Base-by-base conservation (phyloP, 495 filamentous ascomycete species). In the Daldinia childiae region DNA sequence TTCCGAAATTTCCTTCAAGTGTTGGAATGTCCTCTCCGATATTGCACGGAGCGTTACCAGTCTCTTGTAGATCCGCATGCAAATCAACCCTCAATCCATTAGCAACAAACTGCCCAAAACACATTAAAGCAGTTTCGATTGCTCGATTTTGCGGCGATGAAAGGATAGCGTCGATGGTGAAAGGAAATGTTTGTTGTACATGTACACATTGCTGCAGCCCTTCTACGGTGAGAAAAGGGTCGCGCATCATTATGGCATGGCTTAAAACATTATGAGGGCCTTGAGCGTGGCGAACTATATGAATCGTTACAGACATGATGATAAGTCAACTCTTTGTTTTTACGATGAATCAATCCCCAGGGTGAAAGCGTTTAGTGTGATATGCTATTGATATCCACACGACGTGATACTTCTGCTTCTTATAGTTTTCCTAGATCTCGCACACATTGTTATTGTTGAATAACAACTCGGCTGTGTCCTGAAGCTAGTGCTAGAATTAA, bases 121-220 rank as follows among this genome's bases (percentile, higher is more conserved):
- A 86, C 51, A 90, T 79, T 4, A 96, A 82, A 2, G 90, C 87
- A 0, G 94, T 97, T 76, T 92, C 89, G 41, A 98, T 82, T 1
- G 93, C 92, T 60, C 94, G 89, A 24, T 89, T 89, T 58, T 95
- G 85, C 0, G 94, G 94, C 0, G 93, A 96, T 51, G 91, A 87
- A 8, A 93, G 84, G 5, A 97, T 81, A 74, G 92, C 76, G 17
- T 85, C 72, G 9, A 81, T 72, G 68, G 87, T 84, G 72, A 81
- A 66, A 11, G 90, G 89, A 78, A 95, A 93, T 19, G 57, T 72
- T 0, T 78, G 66, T 34, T 80, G 74, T 29, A 97, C 86, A 0
- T 78, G 71, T 4, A 71, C 76, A 79, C 94, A 96, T 87, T 97
- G 93, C 15, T 86, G 68, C 68, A 90, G 83, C 74, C 94, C 94